Conservation (phyloP, 805 yeast genomes). For the Candida taoyuanica region DNA sequence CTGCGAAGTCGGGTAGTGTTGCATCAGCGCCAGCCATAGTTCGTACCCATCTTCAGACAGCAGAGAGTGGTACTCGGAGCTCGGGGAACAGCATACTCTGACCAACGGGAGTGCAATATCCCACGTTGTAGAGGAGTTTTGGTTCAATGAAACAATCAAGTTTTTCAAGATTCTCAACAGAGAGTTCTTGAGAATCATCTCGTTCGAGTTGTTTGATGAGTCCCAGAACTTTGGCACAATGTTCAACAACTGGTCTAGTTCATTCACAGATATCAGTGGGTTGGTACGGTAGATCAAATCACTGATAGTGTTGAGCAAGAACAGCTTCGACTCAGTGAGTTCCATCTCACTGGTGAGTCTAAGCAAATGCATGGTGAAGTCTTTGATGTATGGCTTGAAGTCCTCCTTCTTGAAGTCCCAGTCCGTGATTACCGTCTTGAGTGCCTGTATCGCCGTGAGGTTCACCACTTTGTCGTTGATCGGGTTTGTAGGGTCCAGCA, state of each 20-base stretch:
- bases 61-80: constrained; percentile 48
- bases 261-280: constrained; percentile 51
- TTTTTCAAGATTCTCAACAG: constrained; percentile 54
- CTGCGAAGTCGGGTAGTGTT: constrained; percentile 45
- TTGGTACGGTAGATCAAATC: constrained; percentile 59
- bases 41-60: constrained; percentile 85
- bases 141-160: constrained; percentile 51
- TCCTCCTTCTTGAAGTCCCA: constrained; percentile 75
- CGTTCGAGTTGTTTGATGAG: constrained; percentile 38
- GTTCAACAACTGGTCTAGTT: constrained; percentile 46
- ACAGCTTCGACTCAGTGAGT: constrained; percentile 73
- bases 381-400: constrained; percentile 61
- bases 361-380: constrained; percentile 46
- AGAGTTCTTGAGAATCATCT: constrained; percentile 45
- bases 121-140: constrained; percentile 45
- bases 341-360: constrained; percentile 45
- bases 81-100: constrained; percentile 54
- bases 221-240: constrained; percentile 82
- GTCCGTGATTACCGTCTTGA: constrained; percentile 70
- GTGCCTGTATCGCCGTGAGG: constrained; percentile 66
- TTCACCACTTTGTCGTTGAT: constrained; percentile 76
- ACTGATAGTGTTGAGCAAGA: constrained; percentile 62
- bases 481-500: constrained; percentile 42
- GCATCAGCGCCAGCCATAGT: constrained; percentile 69
- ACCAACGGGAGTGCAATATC: constrained; percentile 63